Evolutionary conservation across 1,284 basidiomycete genomes (phyloP).

Genomic region (Mrakiaceae sp.): DNA sequence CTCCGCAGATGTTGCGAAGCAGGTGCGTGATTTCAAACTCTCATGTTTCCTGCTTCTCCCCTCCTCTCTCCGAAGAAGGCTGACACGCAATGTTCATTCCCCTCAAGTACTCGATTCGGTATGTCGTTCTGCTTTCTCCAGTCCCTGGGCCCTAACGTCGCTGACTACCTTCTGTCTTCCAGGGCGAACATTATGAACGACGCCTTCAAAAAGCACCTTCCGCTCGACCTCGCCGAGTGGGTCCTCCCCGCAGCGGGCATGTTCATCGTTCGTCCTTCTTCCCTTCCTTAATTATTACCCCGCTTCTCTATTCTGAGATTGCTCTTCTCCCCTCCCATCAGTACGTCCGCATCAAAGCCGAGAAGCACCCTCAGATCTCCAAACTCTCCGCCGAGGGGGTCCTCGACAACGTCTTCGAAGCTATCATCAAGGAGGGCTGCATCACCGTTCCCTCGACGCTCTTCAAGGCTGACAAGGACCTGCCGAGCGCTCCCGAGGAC

Average conservation of each 20-base stretch:
- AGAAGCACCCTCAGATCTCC: conserved; percentile 24
- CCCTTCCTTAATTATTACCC: not conserved
- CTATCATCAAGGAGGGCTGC: conserved; percentile 23
- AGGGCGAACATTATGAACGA: conserved; percentile 21
- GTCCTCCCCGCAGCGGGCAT: conserved; percentile 23
- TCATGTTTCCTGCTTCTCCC: not conserved
- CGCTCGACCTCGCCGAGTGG: conserved; percentile 20
- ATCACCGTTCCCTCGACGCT: conserved; percentile 23
- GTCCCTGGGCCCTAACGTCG: no score
- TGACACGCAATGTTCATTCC: not conserved
- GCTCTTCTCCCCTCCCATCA: not conserved
- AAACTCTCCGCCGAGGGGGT: conserved; percentile 23
- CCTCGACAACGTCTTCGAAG: conserved; percentile 23
- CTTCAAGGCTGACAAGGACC: conserved; percentile 24
- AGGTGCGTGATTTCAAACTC: conserved; percentile 13
- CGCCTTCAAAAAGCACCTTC: conserved; percentile 24
- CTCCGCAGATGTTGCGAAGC: no score
- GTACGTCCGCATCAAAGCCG: conserved; percentile 24
- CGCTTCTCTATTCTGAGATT: not conserved
- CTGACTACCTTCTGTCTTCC: not conserved
- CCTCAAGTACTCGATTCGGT: not conserved
- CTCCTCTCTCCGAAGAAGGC: not conserved
- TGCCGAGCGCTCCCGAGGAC: conserved; percentile 21
- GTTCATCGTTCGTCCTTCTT: conserved; percentile 14
- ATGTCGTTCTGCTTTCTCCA: no score